Base-by-base conservation (phyloP, 768 basidiomycete species). In the Tylopilus intermedius region DNA sequence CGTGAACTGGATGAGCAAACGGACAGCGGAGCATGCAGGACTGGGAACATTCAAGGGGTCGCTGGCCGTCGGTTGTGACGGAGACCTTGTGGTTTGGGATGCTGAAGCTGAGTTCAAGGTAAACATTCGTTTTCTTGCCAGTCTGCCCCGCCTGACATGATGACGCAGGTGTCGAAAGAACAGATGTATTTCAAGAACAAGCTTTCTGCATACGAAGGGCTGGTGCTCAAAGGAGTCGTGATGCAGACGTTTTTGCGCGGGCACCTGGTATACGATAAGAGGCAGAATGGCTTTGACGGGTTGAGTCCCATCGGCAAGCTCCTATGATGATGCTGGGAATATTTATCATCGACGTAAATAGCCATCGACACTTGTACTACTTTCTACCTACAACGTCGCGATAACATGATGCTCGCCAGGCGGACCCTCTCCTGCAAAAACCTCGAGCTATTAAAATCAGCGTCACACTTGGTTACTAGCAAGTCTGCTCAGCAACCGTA, bases 161-260 rank as follows among this genome's bases (percentile, higher is more conserved):
- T 11, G 30, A 30, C 15, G 11, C 54, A 94, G 91, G 87, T 94
- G 22, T 84, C 83, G 26, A 79, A 79, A 63, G 84, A 87, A 8
- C 63, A 69, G 11, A 74, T 97, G 11, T 77, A 84, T 49, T 97
- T 95, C 79, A 96, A 92, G 76, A 97, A 98, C 73, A 94, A 94
- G 70, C 63, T 96, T 18, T 90, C 90, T 4, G 90, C 95, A 2
- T 98, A 94, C 66, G 80, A 89, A 59, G 94, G 93, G 5, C 73
- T 80, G 61, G 75, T 62, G 15, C 75, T 96, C 41, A 72, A 60
- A 14, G 95, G 95, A 0, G 72, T 73, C n/a, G 89, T 94, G 33
- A 73, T 81, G 54, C 74, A 84, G 68, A 92, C 90, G 0, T 90
- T 80, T 67, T 72, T 98, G n/a, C 80, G 92, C 5, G 94, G 93